phyloP scores from a whole-genome alignment of 495 filamentous ascomycete genomes.

The Neurospora sp. region DNA sequence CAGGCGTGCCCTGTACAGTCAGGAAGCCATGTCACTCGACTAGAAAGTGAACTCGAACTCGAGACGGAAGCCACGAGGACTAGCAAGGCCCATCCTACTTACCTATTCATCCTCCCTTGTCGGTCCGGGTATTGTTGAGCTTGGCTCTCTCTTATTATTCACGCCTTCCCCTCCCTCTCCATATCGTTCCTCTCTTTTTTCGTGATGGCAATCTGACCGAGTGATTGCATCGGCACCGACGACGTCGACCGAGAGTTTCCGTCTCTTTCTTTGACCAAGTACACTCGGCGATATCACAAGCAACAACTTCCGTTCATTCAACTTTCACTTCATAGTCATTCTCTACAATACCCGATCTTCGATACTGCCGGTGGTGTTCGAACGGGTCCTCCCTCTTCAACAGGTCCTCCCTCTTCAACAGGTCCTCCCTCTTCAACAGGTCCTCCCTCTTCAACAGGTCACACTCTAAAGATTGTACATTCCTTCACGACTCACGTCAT shows the following conservation, averaged over 20 bases:
- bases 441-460: not conserved
- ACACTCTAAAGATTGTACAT: not conserved
- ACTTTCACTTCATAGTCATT: not conserved
- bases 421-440: not conserved
- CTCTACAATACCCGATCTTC: not conserved
- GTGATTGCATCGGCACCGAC: not conserved
- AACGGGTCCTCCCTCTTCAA: not conserved
- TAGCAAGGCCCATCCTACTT: not conserved
- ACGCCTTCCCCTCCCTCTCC: not conserved
- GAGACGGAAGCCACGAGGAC: not conserved
- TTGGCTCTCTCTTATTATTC: not conserved
- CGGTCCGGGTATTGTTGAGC: not conserved
- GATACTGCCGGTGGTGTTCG: not conserved
- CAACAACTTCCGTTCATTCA: not conserved
- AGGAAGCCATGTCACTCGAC: not conserved
- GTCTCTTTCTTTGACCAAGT: not conserved
- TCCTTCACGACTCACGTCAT: not conserved
- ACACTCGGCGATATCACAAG: not conserved
- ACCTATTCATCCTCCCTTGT: not conserved
- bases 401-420: not conserved
- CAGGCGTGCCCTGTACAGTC: not conserved
- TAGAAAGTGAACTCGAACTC: not conserved
- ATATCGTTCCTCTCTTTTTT: not conserved
- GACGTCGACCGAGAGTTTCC: not conserved
- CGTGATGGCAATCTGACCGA: not conserved